Base-by-base conservation (phyloP, 495 filamentous ascomycete species). In the Neohortaea acidophila region DNA sequence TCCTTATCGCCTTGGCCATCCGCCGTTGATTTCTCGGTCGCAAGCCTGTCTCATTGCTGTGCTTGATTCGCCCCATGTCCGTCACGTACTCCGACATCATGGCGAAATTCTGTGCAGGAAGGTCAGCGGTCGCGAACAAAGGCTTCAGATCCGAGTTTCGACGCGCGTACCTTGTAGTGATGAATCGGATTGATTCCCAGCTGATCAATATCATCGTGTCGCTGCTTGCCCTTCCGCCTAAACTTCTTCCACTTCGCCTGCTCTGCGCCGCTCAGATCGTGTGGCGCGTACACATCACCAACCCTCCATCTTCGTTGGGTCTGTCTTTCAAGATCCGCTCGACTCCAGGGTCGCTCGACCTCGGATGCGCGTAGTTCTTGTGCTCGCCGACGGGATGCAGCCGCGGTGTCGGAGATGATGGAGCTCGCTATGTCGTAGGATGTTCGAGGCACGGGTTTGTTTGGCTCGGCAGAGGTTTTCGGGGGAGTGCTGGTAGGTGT, bases 21-120 rank as follows among this genome's bases (percentile, higher is more conserved):
- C 80, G 79, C 39, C 89, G 67, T 63, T 97, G 89, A 62, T 96
- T 96, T 35, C 82, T 79, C 15, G 79, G 77, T 26, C 84, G 68
- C 37, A 96, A 62, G 4, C 87, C 89, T 2, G 89, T 94, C 2
- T 73, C 62, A 10, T 49, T 61, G 6, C 70, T 59, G 51, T 77
- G 73, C 60, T 74, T 83, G 56, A 97, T 94, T 21, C 85, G 72
- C 15, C 89, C 89, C 66, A 83, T 76, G 8, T 71, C 50, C 0
- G 81, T 87, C 48, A 84, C 74, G 58, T 77, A 94, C 59, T 96
- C 87, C 30, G 77, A 78, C 67, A 97, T 82, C 47, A 97, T 69
- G 27, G 81, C 70, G 63, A 89, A 91, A 62, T 97, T 96, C 86
- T 94, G 49, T 26, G 23, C 9, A 13, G 1, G 15, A 10, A 13